Percentiles rank a stretch among this genome's conserved stretches.
phyloP scores from a whole-genome alignment of 768 basidiomycete species.

The Suillus discolor region DNA sequence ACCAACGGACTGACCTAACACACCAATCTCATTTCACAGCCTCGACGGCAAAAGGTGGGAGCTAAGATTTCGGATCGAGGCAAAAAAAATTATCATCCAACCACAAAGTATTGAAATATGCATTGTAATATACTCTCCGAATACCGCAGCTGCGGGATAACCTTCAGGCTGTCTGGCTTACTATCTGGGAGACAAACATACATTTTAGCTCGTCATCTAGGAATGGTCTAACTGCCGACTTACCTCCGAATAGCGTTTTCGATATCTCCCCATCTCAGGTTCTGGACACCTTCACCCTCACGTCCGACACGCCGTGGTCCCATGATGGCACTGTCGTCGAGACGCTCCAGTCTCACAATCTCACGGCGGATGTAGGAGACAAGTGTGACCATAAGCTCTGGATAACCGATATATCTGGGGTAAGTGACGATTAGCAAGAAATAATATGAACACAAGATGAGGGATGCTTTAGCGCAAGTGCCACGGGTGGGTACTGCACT shows the following conservation, averaged over 20 bases:
- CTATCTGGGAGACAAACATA: not conserved
- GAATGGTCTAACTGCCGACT: not conserved
- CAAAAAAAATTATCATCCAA: not conserved
- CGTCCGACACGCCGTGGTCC: conserved; percentile 35
- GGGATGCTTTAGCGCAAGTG: not conserved
- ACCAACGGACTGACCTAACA: too few relatives aligned
- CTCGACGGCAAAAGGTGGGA: not conserved
- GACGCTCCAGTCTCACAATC: conserved; percentile 61
- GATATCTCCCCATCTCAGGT: conserved; percentile 28
- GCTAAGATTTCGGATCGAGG: not conserved
- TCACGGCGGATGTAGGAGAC: conserved; percentile 75
- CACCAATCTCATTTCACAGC: not conserved
- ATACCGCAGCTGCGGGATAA: not conserved
- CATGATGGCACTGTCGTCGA: conserved; percentile 44
- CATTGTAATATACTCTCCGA: not conserved
- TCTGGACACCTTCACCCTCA: conserved; percentile 34
- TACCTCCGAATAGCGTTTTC: not conserved
- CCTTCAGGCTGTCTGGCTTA: not conserved
- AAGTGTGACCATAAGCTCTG: conserved; percentile 71
- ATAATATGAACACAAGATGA: not conserved
- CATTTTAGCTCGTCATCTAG: too few relatives aligned
- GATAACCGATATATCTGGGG: conserved; percentile 73
- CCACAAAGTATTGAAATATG: not conserved
- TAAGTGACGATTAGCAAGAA: conserved; percentile 8
- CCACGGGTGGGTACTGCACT: not conserved